Evolutionary conservation across 257 asterid species (phyloP).

Genomic region (Jacaranda copaia): DNA sequence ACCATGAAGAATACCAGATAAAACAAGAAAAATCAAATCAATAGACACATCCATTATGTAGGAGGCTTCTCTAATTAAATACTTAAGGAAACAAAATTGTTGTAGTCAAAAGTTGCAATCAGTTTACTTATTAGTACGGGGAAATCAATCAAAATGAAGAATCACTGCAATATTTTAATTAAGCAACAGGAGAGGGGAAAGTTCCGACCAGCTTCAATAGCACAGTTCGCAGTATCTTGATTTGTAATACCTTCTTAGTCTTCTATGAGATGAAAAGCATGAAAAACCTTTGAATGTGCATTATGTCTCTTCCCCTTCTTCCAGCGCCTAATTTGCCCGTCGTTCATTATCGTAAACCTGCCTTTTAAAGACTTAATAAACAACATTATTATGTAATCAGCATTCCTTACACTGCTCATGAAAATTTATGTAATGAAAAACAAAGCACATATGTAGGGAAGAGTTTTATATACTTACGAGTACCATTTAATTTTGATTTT

Average conservation of each 20-base stretch:
- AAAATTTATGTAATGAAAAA: background rate
- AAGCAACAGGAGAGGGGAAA: too few relatives aligned
- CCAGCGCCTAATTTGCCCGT: conserved; percentile 81
- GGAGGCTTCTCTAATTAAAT: background rate
- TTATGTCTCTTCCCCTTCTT: conserved; percentile 81
- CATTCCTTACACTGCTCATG: background rate
- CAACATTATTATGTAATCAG: conserved; percentile 32
- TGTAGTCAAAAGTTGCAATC: background rate
- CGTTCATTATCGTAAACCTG: conserved; percentile 74
- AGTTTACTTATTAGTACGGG: background rate
- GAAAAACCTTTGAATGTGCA: conserved; percentile 72
- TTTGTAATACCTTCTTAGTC: background rate
- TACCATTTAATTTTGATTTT: conserved; percentile 65
- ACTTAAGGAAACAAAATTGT: background rate
- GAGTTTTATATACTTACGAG: conserved; percentile 62
- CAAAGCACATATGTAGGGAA: too few relatives aligned
- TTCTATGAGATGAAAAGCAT: conserved; percentile 5
- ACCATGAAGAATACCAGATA: background rate
- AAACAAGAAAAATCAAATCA: background rate
- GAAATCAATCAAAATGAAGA: background rate
- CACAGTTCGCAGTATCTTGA: conserved; percentile 14
- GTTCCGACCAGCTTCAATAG: background rate
- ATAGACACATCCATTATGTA: background rate
- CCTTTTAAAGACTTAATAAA: conserved; percentile 69
- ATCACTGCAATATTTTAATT: background rate